These are phyloP conservation scores for Candida hungchunana DNA, from an alignment of 805 yeast genomes.

Conservation along the genomic window DNA sequence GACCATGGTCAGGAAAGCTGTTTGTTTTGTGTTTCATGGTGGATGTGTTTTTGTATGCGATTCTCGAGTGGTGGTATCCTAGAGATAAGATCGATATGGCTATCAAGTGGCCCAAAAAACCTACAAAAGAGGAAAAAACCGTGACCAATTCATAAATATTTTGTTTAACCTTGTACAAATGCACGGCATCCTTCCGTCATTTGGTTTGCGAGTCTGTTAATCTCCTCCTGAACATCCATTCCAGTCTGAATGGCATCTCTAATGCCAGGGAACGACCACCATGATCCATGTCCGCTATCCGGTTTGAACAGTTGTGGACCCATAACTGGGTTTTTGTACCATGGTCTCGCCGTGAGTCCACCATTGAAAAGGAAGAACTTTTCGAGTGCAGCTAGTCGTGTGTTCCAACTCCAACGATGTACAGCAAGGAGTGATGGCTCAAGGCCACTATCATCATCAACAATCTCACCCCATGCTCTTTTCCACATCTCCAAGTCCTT, in stretches of 20 bases:
- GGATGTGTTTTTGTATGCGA: constrained; percentile 59
- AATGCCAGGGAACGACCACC: constrained; percentile 73
- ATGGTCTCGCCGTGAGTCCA: constrained; percentile 45
- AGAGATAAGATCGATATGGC: constrained; percentile 65
- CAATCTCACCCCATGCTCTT: constrained; percentile 58
- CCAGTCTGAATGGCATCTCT: constrained; percentile 63
- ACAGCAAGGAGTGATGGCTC: constrained; percentile 73
- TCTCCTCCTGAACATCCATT: constrained; percentile 49
- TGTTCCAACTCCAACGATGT: constrained; percentile 78
- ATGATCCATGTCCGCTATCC: constrained; percentile 36
- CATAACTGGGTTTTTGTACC: constrained; percentile 61
- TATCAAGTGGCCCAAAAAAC: constrained; percentile 66
- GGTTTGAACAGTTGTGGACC: constrained; percentile 68
- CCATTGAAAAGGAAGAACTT: constrained; percentile 43
- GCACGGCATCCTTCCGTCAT: constrained; percentile 16
- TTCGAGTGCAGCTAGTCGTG: constrained; percentile 54
- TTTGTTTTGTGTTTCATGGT: constrained; percentile 77
- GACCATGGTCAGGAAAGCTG: constrained; percentile 82
- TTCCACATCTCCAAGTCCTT: constrained; percentile 50
- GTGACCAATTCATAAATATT: too few relatives aligned
- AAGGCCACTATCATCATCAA: constrained; percentile 47
- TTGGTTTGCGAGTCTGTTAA: constrained; percentile 37
- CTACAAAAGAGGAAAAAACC: too few relatives aligned
- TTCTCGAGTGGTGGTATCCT: constrained; percentile 74
- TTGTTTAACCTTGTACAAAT: neutral